Evolutionary conservation across 331 rosid species (phyloP).

Genomic region (Quercus phellos): DNA sequence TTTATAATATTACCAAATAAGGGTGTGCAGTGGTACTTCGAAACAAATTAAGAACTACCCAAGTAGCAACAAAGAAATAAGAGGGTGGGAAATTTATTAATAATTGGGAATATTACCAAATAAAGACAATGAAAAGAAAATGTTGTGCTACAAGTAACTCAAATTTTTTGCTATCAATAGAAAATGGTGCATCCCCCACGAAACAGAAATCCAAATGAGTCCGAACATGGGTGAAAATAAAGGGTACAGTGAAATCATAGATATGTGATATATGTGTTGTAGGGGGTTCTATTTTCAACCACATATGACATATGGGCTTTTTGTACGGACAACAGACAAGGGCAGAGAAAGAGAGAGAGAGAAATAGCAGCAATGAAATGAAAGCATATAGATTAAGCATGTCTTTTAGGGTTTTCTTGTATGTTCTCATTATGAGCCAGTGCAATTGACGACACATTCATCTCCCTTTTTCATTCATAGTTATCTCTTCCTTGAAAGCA

Average conservation of each 20-base stretch:
- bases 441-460: slow-evolving; percentile 28
- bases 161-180: not conserved
- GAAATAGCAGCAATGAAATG: slow-evolving; percentile 17
- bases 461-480: slow-evolving; percentile 47
- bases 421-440: slow-evolving; percentile 39
- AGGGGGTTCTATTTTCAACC: slow-evolving; percentile 22
- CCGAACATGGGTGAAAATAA: not conserved
- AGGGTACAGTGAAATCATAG: not conserved
- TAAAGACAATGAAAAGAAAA: slow-evolving; percentile 3
- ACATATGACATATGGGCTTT: slow-evolving; percentile 9
- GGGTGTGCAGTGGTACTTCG: not conserved
- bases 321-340: slow-evolving; percentile 16
- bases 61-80: not conserved
- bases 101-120: not conserved
- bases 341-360: not conserved
- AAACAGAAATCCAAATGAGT: slow-evolving; percentile 5
- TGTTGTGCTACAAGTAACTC: not conserved
- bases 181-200: slow-evolving; percentile 21
- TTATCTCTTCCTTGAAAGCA: slow-evolving; percentile 74
- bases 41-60: not conserved
- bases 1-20: not conserved
- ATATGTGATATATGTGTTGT: not conserved
- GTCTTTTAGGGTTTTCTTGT: slow-evolving; percentile 34
- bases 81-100: not conserved
- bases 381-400: slow-evolving; percentile 25